Percentiles rank a stretch among this genome's conserved stretches.
Evolutionary conservation across 2,329 filamentous ascomycete species (phyloP).

Genomic region (Chaetomium globosum): DNA sequence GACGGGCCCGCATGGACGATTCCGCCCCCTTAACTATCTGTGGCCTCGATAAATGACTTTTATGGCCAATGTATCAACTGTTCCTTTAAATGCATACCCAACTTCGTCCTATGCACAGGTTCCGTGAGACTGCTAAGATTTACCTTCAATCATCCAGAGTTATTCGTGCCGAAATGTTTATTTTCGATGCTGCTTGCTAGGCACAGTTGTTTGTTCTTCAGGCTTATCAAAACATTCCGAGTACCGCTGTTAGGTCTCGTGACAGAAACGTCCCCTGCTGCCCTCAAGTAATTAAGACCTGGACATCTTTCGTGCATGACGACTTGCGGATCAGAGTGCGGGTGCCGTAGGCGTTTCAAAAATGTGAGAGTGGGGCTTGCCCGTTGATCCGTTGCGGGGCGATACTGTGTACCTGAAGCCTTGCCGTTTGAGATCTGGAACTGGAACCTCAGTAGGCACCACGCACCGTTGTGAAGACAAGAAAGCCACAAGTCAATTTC

Average conservation of each 20-base stretch:
- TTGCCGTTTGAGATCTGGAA: not conserved
- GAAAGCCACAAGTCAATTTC: too few species aligned
- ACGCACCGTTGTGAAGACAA: too few species aligned
- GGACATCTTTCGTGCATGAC: slow-evolving; percentile 1
- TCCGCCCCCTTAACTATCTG: slow-evolving; percentile 5
- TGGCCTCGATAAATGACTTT: not conserved
- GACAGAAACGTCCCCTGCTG: not conserved
- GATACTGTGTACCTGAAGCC: slow-evolving; percentile 10
- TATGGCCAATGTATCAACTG: too few species aligned
- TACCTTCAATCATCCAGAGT: not conserved
- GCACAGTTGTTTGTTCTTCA: not conserved
- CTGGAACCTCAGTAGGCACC: not conserved
- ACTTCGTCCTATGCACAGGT: too few species aligned
- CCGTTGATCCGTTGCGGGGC: slow-evolving; percentile 5
- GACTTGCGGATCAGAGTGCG: slow-evolving; percentile 10
- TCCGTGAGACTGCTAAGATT: not conserved
- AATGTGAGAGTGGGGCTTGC: slow-evolving; percentile 8
- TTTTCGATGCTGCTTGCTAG: not conserved
- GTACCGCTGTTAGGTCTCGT: not conserved
- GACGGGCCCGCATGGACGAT: slow-evolving; percentile 14
- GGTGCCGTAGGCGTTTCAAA: slow-evolving; percentile 18
- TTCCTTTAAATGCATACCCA: too few species aligned
- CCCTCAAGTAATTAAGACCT: not conserved
- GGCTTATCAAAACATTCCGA: not conserved
- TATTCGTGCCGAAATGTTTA: not conserved